Percentiles rank a stretch among this genome's conserved stretches.
Evolutionary conservation across 164 flowering plant genomes (phyloP).

Genomic region (Dillenia turbinata): DNA sequence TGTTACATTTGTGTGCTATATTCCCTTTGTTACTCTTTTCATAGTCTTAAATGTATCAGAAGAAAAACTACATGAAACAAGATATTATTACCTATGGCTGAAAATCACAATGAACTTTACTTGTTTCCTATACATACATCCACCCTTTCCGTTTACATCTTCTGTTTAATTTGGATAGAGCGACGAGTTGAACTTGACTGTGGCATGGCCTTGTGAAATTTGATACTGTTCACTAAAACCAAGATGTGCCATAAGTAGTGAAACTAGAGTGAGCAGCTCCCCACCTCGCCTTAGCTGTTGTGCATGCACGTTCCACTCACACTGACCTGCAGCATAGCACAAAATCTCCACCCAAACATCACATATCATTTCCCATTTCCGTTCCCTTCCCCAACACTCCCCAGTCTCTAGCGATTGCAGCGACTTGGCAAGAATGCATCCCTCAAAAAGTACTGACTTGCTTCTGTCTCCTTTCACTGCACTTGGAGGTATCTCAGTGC

Average conservation of each 20-base stretch:
- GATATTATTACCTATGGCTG: no score
- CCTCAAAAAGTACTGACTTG: not conserved
- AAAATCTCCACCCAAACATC: slow-evolving; percentile 16
- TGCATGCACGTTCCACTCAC: slow-evolving; percentile 2
- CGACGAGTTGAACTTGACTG: no score
- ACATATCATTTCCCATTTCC: slow-evolving; percentile 3
- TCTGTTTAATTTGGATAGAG: no score
- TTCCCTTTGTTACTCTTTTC: no score
- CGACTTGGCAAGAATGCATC: not conserved
- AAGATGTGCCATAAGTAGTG: slow-evolving; percentile 8
- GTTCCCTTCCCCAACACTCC: not conserved
- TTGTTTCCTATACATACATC: no score
- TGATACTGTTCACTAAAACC: slow-evolving; percentile 7
- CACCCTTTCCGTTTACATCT: no score
- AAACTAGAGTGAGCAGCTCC: slow-evolving; percentile 10
- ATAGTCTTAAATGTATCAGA: no score
- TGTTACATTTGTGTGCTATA: no score
- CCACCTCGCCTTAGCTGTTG: slow-evolving; percentile 9
- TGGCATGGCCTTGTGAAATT: not conserved
- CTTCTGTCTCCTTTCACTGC: not conserved
- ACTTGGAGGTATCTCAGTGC: not conserved
- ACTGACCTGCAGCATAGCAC: slow-evolving; percentile 2
- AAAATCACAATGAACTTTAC: no score
- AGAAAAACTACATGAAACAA: no score
- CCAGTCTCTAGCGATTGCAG: not conserved